Conservation (phyloP, 2,329 filamentous ascomycete species). For the Pyrenophora teres region DNA sequence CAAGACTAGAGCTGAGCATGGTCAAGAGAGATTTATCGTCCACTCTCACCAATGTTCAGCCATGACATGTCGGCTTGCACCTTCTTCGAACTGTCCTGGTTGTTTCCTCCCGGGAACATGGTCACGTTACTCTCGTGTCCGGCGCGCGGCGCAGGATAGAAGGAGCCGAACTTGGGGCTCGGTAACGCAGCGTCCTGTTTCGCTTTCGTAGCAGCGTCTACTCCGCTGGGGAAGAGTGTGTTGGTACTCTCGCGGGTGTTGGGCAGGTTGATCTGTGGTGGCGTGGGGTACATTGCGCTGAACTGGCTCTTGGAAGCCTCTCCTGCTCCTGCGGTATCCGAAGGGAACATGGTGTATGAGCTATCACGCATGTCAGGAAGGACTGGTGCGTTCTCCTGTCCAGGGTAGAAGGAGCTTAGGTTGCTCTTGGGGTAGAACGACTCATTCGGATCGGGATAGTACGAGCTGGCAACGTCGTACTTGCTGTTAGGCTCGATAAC, state of each 20-base stretch:
- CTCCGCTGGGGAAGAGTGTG: conserved; percentile 40
- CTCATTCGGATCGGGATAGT: conserved; percentile 41
- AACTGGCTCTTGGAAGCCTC: conserved; percentile 30
- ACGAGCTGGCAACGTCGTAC: conserved; percentile 61
- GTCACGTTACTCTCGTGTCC: conserved; percentile 62
- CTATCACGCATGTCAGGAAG: conserved; percentile 69
- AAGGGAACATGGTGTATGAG: conserved; percentile 43
- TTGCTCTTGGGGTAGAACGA: conserved; percentile 54
- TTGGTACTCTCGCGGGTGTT: conserved; percentile 59
- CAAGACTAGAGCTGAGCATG: background rate
- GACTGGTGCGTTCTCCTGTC: conserved; percentile 49
- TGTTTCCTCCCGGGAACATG: conserved; percentile 31
- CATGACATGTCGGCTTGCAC: conserved; percentile 72
- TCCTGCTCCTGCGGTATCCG: conserved; percentile 21
- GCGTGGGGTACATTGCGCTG: conserved; percentile 33
- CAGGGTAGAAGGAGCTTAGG: conserved; percentile 59
- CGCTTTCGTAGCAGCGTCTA: conserved; percentile 16
- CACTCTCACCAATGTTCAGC: conserved; percentile 68
- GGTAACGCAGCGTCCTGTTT: conserved; percentile 19
- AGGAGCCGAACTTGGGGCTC: conserved; percentile 60
- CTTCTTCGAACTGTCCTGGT: conserved; percentile 25
- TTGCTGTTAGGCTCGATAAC: conserved; percentile 45
- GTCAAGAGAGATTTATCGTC: conserved; percentile 21
- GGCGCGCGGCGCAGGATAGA: conserved; percentile 50
- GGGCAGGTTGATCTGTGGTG: conserved; percentile 34